Evolutionary conservation across 2,329 filamentous ascomycete species (phyloP).

Genomic region (Helotiales sp.): DNA sequence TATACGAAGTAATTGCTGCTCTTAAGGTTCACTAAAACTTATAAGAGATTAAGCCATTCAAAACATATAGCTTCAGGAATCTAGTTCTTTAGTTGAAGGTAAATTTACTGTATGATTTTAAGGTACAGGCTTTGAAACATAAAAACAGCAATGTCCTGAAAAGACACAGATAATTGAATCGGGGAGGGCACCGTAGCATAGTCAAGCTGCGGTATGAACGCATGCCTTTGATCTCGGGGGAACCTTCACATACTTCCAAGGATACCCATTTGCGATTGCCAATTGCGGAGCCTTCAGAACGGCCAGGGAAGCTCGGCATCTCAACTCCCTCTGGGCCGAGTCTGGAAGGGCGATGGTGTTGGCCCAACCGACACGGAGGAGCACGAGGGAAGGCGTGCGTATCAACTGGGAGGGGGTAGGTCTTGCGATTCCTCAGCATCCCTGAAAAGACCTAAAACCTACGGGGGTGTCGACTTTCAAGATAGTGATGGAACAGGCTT

Average conservation of each 20-base stretch:
- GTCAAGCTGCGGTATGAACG: neutral
- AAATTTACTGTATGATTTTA: no score
- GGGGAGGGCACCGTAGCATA: no score
- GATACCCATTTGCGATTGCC: constrained; percentile 7
- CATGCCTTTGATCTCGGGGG: neutral
- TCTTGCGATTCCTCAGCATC: constrained; percentile 14
- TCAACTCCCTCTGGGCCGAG: constrained; percentile 15
- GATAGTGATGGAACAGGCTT: constrained; percentile 26
- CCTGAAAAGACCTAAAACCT: constrained; percentile 4
- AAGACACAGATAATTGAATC: no score
- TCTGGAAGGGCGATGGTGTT: constrained; percentile 10
- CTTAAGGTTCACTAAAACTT: no score
- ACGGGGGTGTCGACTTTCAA: neutral
- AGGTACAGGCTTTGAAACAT: no score
- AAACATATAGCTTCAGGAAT: no score
- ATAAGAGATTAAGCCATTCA: no score
- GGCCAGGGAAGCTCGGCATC: constrained; percentile 15
- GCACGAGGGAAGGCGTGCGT: constrained; percentile 13
- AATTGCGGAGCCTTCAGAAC: constrained; percentile 11
- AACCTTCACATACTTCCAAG: constrained; percentile 1
- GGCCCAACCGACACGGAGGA: constrained; percentile 2
- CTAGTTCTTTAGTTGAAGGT: no score
- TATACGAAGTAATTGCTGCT: no score
- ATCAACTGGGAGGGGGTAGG: constrained; percentile 21
- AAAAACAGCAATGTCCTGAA: no score